Evolutionary conservation across 768 basidiomycete genomes (phyloP), one percentile per base, ranked within the genome.

Genomic region (Termitomyces bulborhizus): DNA sequence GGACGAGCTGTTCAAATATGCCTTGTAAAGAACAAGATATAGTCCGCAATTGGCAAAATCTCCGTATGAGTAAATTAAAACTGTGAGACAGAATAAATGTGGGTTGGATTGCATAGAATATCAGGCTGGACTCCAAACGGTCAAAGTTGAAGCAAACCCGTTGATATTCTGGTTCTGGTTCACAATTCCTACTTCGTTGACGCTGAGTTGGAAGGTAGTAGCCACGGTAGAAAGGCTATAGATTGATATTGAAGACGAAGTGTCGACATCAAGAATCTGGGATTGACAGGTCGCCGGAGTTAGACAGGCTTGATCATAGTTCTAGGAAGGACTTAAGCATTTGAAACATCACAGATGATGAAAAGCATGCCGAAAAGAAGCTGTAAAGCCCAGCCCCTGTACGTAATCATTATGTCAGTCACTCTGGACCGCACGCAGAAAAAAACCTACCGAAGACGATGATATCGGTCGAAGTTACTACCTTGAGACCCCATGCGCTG

Each of bases 381-480:
- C 81, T 84, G 68, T 89, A 89, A 12, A 83, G 68, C 0, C 84
- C 84, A 8, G 84, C 86, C 39, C 85, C 83, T 84, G 39, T 0
- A 44, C n/a, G 36, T 11, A 2, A 36, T 24, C 36, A 51, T 47
- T 11, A 31, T 24, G 13, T 50, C 32, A 37, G 29, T 13, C 32
- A 21, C 36, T 6, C 11, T 32, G n/a, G 6, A 34, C n/a, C 6
- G 27, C 12, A 4, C 29, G 11, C 45, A 13, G 18, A 29, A 6
- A 42, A 37, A 42, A 73, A 8, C 8, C 31, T 55, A 85, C 86
- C 88, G 51, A 85, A 89, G 51, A 90, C 67, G 26, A 83, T 66
- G 56, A 88, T 83, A 66, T 84, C 70, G 0, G 66, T 68, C 1
- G 85, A 86, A n/a, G 66, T 70, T 31, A 70, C 64, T 24, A 88